These are phyloP conservation scores for Vigna trinervia DNA, from an alignment of 306 rosid genomes.

Conservation along the genomic window DNA sequence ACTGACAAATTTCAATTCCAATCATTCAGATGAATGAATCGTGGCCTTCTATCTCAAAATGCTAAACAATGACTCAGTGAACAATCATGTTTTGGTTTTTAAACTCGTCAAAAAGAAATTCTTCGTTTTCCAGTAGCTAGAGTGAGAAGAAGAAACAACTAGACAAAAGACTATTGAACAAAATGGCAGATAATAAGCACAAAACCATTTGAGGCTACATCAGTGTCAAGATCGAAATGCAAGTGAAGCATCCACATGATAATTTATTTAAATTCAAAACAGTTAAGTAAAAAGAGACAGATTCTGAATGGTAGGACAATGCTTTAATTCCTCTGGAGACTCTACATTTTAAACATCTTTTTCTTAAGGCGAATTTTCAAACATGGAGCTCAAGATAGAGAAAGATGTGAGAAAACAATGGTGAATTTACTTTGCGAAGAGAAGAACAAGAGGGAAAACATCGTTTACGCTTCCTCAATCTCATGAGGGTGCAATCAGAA, in stretches of 20 bases:
- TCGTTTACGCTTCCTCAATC: conserved; percentile 79
- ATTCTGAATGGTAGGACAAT: conserved; percentile 10
- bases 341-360: conserved; percentile 35
- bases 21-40: conserved; percentile 10
- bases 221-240: conserved; percentile 26
- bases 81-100: neutral
- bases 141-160: conserved; percentile 30
- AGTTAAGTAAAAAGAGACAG: neutral
- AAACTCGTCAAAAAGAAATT: neutral
- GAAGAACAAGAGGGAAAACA: conserved; percentile 91
- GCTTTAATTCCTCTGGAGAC: conserved; percentile 15
- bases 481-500: conserved; percentile 69
- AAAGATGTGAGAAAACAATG: conserved; percentile 10
- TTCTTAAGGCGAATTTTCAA: conserved; percentile 2
- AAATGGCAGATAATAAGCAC: conserved; percentile 13
- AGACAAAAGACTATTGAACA: conserved; percentile 20
- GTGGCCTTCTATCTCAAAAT: conserved; percentile 2
- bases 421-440: conserved; percentile 67
- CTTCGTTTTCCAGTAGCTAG: neutral
- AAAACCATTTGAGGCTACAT: conserved; percentile 26
- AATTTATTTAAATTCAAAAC: conserved; percentile 19
- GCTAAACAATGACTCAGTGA: neutral
- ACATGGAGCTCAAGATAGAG: conserved; percentile 14
- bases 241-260: neutral
- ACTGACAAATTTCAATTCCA: conserved; percentile 35